Conservation (phyloP, 2,329 filamentous ascomycete species). For the Alternaria infectoria region DNA sequence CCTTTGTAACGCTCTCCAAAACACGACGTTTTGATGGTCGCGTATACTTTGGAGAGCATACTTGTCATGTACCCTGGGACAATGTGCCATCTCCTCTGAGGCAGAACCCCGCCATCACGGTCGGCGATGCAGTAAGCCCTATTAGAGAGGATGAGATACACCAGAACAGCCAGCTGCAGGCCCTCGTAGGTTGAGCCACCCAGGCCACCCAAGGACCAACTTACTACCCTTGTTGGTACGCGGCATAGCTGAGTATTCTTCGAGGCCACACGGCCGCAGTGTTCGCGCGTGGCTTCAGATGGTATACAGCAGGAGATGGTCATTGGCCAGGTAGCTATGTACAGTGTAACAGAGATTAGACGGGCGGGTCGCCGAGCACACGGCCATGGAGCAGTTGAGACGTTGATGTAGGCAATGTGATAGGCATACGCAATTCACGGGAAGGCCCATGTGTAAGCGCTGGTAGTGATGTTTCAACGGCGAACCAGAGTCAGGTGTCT, state of each 20-base stretch:
- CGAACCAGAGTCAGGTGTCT: slow-evolving; percentile 40
- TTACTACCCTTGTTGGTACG: slow-evolving; percentile 7
- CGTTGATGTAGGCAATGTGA: slow-evolving; percentile 31
- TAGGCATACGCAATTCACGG: slow-evolving; percentile 28
- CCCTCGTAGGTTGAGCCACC: slow-evolving; percentile 33
- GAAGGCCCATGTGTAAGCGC: slow-evolving; percentile 39
- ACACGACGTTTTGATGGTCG: slow-evolving; percentile 83
- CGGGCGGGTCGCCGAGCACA: slow-evolving; percentile 26
- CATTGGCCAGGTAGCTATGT: slow-evolving; percentile 31
- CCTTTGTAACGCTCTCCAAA: slow-evolving; percentile 86
- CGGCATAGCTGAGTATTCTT: slow-evolving; percentile 22
- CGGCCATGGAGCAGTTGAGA: slow-evolving; percentile 25
- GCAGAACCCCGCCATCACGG: slow-evolving; percentile 48
- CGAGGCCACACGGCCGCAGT: slow-evolving; percentile 22
- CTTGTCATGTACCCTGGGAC: slow-evolving; percentile 49
- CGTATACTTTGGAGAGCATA: slow-evolving; percentile 87
- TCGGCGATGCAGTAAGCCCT: slow-evolving; percentile 45
- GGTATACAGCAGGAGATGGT: slow-evolving; percentile 16
- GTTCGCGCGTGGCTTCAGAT: slow-evolving; percentile 41
- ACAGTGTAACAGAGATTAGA: slow-evolving; percentile 27
- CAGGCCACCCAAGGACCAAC: slow-evolving; percentile 7
- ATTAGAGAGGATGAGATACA: slow-evolving; percentile 38
- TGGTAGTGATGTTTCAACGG: slow-evolving; percentile 41
- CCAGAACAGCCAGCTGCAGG: slow-evolving; percentile 29
- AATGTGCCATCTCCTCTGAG: slow-evolving; percentile 27